Conservation (phyloP, 177 flowering plant species). For the Tripterygium wilfordii region DNA sequence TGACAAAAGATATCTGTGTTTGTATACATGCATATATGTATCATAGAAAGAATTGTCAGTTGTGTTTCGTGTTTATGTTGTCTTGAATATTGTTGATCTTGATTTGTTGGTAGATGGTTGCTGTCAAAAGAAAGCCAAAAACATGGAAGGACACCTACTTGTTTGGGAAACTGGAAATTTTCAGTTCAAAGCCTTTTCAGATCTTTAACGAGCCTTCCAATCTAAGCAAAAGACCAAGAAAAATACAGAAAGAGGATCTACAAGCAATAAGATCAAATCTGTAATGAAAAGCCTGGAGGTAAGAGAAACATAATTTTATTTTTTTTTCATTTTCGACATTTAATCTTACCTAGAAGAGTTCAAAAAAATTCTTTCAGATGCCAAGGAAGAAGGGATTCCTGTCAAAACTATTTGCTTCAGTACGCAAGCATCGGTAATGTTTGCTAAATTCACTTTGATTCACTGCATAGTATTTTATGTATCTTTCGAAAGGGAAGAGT, state of each 20-base stretch:
- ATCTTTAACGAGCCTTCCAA: conserved; percentile 10
- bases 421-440: conserved; percentile 15
- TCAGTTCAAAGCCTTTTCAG: conserved; percentile 24
- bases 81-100: not conserved
- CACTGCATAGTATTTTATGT: no score
- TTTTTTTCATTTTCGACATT: not conserved
- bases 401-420: conserved; percentile 16
- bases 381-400: conserved; percentile 19
- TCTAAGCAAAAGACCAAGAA: conserved; percentile 20
- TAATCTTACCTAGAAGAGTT: not conserved
- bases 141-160: conserved; percentile 13
- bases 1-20: not conserved
- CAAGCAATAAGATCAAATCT: conserved; percentile 15
- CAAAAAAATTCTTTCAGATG: conserved; percentile 19
- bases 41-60: not conserved
- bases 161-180: conserved; percentile 28
- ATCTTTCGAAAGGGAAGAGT: no score
- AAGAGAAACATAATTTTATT: not conserved
- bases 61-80: conserved; percentile 14
- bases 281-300: conserved; percentile 30
- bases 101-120: conserved; percentile 15
- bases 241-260: conserved; percentile 16
- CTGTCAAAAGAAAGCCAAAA: conserved; percentile 18
- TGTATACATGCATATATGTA: no score
- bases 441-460: no score